Base-by-base conservation (phyloP, 1,284 basidiomycete species). In the Taiwanofungus camphoratus region DNA sequence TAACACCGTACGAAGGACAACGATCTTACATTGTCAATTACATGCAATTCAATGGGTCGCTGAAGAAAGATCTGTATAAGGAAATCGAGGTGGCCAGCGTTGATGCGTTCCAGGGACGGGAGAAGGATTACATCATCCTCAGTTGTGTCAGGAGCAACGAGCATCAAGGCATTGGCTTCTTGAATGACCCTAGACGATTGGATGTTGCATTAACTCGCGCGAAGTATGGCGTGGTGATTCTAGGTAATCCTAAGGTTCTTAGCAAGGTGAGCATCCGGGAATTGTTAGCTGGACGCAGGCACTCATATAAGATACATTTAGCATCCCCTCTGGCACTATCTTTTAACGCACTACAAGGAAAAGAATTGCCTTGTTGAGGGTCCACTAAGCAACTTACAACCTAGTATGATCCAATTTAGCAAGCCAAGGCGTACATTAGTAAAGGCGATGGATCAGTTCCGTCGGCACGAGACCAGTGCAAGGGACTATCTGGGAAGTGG, bases 101-200 rank as follows among this genome's bases (percentile, higher is more conserved):
- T 39, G 96, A 99, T 63, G 96, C 96, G 2, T 99, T 99, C 79
- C 96, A 99, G 64, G 96, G 96, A 24, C 82, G 96, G 60, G 96
- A 99, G 71, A 99, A 99, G 76, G 96, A 99, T 64, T 98, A 99
- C 59, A 98, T 99, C 64, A 98, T 99, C 57, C 77, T 99, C 41
- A 93, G 88, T 61, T 99, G 96, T 63, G 96, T 99, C n/a, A 75
- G 96, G 59, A 96, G 92, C 68, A 99, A 99, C 65, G 96, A 99
- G 62, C 95, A 99, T 61, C 96, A 98, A 64, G 96, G 96, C 22
- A 99, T 99, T 51, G 96, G 96, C 45, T 99, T 99, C 78, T 76
- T 99, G 70, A 97, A 95, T 59, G 96, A 99, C 64, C 96, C 96
- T 3, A 75, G 96, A 50, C 85, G 96, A 53, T 68, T 99, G 58